phyloP scores from a whole-genome alignment of 2,329 filamentous ascomycete species.

The Fusarium sp. region DNA sequence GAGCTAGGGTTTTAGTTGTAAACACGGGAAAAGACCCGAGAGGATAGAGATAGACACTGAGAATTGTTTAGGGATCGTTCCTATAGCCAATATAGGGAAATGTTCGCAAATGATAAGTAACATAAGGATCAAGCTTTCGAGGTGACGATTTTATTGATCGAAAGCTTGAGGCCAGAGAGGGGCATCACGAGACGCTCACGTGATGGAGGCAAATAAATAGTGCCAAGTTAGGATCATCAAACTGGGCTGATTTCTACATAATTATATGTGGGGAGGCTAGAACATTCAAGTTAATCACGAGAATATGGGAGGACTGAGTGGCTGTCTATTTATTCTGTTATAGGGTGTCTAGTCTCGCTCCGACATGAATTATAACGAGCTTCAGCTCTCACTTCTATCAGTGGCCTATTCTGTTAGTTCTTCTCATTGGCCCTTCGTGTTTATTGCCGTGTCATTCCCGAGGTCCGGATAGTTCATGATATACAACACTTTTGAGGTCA shows the following conservation, averaged over 20 bases:
- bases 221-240: background rate
- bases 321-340: too few species aligned
- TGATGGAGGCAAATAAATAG: background rate
- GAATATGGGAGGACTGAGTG: too few species aligned
- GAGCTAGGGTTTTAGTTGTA: background rate
- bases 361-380: too few species aligned
- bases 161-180: constrained; percentile 3
- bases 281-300: too few species aligned
- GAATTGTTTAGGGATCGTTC: background rate
- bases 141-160: constrained; percentile 1
- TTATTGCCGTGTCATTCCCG: too few species aligned
- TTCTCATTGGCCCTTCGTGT: too few species aligned
- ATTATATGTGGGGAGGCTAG: background rate
- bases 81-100: background rate
- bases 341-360: too few species aligned
- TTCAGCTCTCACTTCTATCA: background rate
- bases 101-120: background rate
- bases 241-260: background rate
- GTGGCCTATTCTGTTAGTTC: background rate
- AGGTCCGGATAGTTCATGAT: too few species aligned
- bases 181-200: background rate
- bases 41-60: too few species aligned
- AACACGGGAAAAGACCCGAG: background rate
- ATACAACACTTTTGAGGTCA: too few species aligned
- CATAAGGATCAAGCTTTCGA: background rate